phyloP scores from a whole-genome alignment of 805 yeast species.

The Ogataea haglerorum region DNA sequence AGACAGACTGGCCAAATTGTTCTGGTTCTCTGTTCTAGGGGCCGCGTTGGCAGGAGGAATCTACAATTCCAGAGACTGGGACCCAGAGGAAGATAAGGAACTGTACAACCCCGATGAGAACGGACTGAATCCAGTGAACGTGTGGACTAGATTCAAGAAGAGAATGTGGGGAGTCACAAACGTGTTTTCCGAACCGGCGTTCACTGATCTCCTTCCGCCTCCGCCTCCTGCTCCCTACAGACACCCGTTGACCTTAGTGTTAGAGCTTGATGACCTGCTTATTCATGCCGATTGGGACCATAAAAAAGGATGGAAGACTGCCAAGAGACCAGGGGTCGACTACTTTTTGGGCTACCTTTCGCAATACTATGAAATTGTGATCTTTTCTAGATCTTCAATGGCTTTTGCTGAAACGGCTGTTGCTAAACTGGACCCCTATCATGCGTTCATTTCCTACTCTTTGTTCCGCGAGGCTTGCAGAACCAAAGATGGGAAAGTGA shows the following conservation, averaged over 20 bases:
- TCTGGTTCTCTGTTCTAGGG: slow-evolving; percentile 58
- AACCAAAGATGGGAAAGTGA: slow-evolving; percentile 80
- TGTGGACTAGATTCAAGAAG: slow-evolving; percentile 65
- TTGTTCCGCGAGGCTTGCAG: slow-evolving; percentile 89
- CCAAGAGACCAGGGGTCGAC: slow-evolving; percentile 97
- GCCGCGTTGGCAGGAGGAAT: slow-evolving; percentile 50
- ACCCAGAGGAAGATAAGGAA: slow-evolving; percentile 62
- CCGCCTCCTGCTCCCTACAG: slow-evolving; percentile 87
- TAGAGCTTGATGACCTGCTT: slow-evolving; percentile 85
- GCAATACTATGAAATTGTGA: slow-evolving; percentile 92
- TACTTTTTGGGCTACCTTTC: slow-evolving; percentile 93
- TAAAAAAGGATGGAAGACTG: slow-evolving; percentile 95
- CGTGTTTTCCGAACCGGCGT: slow-evolving; percentile 89
- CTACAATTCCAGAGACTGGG: slow-evolving; percentile 84
- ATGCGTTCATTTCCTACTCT: slow-evolving; percentile 82
- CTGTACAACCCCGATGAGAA: slow-evolving; percentile 45
- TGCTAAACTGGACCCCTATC: slow-evolving; percentile 88
- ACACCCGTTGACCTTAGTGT: slow-evolving; percentile 86
- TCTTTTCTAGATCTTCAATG: slow-evolving; percentile 82
- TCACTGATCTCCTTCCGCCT: slow-evolving; percentile 89
- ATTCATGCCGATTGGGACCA: slow-evolving; percentile 91
- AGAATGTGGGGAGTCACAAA: slow-evolving; percentile 75
- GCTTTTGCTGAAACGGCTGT: slow-evolving; percentile 82
- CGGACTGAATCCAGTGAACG: slow-evolving; percentile 63
- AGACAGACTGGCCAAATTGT: slow-evolving; percentile 74